Conservation (phyloP, 441 rosid species). For the Adansonia gregorii region DNA sequence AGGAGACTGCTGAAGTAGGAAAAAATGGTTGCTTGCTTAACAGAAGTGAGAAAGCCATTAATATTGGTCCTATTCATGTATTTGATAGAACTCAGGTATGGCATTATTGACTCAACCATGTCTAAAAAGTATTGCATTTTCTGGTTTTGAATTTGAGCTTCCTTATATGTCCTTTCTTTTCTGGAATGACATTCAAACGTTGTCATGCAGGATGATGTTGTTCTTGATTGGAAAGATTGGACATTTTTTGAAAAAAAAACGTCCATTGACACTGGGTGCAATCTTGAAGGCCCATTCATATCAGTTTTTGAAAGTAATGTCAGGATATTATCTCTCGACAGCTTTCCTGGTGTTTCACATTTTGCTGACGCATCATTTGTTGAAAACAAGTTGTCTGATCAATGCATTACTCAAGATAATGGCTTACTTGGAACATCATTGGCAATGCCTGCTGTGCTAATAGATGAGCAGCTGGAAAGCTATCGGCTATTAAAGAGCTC, state of each 20-base stretch:
- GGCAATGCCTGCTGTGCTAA: constrained; percentile 32
- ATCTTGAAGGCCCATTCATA: constrained; percentile 35
- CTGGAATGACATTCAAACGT: not conserved
- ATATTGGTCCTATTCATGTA: constrained; percentile 84
- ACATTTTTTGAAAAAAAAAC: constrained; percentile 49
- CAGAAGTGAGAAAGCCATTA: constrained; percentile 37
- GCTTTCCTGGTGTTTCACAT: constrained; percentile 35
- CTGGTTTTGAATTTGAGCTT: constrained; percentile 1
- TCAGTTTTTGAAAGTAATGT: constrained; percentile 40
- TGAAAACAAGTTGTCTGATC: constrained; percentile 35
- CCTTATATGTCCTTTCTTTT: constrained; percentile 9
- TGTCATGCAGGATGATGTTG: constrained; percentile 49
- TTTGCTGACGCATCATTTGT: constrained; percentile 31
- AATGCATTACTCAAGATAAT: constrained; percentile 37
- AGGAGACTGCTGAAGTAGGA: constrained; percentile 45
- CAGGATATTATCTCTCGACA: constrained; percentile 47
- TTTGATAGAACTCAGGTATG: constrained; percentile 73
- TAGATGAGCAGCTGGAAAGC: constrained; percentile 39
- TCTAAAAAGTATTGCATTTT: not conserved
- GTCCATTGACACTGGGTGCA: constrained; percentile 24
- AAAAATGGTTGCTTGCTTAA: constrained; percentile 31
- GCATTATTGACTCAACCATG: constrained; percentile 8
- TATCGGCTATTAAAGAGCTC: constrained; percentile 36
- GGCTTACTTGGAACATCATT: constrained; percentile 37
- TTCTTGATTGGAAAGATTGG: constrained; percentile 84